These are phyloP conservation scores for Colletotrichum sp. DNA, from an alignment of 2,329 filamentous ascomycete genomes.

Conservation along the genomic window DNA sequence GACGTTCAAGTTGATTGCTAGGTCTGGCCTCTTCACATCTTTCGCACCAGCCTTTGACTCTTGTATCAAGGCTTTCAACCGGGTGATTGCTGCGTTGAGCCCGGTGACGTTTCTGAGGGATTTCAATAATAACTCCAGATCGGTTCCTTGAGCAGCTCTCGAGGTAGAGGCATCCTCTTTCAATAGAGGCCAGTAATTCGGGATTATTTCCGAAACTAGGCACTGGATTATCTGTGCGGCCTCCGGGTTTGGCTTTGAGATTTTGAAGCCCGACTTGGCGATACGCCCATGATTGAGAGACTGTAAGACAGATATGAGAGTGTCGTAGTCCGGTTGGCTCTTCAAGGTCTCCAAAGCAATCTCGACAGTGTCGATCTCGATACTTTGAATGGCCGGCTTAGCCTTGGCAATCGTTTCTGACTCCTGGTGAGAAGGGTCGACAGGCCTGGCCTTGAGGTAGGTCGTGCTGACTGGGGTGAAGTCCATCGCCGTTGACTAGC, in stretches of 20 bases:
- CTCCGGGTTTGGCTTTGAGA: constrained; percentile 68
- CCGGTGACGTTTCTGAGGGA: constrained; percentile 78
- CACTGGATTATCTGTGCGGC: constrained; percentile 77
- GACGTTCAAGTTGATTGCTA: constrained; percentile 47
- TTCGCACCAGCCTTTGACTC: constrained; percentile 47
- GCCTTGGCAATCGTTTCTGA: constrained; percentile 28
- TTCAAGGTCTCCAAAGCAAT: constrained; percentile 66
- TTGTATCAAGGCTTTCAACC: constrained; percentile 67
- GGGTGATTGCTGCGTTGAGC: constrained; percentile 76
- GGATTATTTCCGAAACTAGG: constrained; percentile 75
- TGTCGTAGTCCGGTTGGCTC: constrained; percentile 65
- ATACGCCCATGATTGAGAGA: constrained; percentile 48
- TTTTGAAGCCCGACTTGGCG: constrained; percentile 48
- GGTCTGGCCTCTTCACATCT: constrained; percentile 43
- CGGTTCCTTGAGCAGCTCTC: constrained; percentile 29
- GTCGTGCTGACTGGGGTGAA: constrained; percentile 60
- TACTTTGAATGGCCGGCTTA: neutral
- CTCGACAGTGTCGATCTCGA: constrained; percentile 36
- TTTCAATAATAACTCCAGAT: constrained; percentile 58
- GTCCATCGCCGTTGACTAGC: constrained; percentile 49
- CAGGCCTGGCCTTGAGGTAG: constrained; percentile 44
- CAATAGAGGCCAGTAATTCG: constrained; percentile 80
- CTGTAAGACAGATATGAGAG: constrained; percentile 55
- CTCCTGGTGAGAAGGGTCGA: constrained; percentile 43
- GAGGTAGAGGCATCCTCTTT: constrained; percentile 42